Evolutionary conservation across 2,329 filamentous ascomycete species (phyloP), one percentile per base, ranked within the genome.

Genomic region (Aspergillus oerlinghausenensis): DNA sequence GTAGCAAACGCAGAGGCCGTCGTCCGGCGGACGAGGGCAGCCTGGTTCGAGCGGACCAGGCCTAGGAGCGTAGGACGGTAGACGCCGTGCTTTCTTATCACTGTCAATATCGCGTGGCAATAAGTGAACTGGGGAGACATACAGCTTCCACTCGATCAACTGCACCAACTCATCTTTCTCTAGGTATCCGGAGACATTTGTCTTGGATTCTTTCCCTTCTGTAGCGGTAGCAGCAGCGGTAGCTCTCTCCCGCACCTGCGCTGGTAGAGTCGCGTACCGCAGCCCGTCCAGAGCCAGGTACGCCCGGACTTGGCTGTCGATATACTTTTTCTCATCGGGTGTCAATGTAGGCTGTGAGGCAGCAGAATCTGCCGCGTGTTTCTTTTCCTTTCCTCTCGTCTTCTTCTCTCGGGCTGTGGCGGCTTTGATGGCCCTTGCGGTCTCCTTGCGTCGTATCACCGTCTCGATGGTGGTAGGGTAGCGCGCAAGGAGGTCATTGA

Each of bases 141-240:
- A 78, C 76, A 75, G 65, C 60, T 78, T 78, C 76, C 76, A 79
- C 49, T 76, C 73, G 62, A 78, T 74, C 51, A 76, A 60, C 50
- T 60, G 65, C 50, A 73, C 63, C 38, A 77, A 49, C 17, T 77
- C 70, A 2, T 72, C 69, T 32, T 73, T 73, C 10, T 63, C 62
- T 7, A 77, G 50, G 54, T 62, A 65, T 6, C 51, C 52, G 11
- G 49, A 53, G 14, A 9, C 47, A 17, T 14, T 47, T 26, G 35
- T 23, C 56, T 10, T 56, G 53, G 32, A 32, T n/a, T 58, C 61
- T 3, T 63, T 58, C 9, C 67, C 58, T 17, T 57, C 49, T 26
- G 56, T 51, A 14, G 57, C 43, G 35, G 55, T 59, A 50, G 64
- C 54, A 35, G 55, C 26, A 26, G 59, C 49, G 28, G 50, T 42